These are phyloP conservation scores for Skeletonema menzelii DNA, from an alignment of 108 stramenopile genomes.

Conservation along the genomic window DNA sequence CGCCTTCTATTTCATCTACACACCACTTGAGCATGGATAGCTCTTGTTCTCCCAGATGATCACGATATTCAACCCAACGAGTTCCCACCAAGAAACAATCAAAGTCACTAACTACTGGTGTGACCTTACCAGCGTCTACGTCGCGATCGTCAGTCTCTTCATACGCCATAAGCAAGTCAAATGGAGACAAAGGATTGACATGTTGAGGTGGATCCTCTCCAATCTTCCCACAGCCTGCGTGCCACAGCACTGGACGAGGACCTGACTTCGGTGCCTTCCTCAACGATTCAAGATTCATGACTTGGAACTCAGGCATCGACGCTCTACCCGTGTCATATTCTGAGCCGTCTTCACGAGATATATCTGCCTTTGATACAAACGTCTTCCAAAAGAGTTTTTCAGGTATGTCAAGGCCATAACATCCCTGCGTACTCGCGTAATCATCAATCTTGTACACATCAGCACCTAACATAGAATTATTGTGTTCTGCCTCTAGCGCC, in stretches of 20 bases:
- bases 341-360: too few species aligned
- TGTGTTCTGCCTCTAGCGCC: too few species aligned
- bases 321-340: too few species aligned
- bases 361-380: too few species aligned
- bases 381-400: too few species aligned
- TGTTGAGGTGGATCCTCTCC: not conserved
- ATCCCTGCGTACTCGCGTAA: too few species aligned
- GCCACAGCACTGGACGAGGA: not conserved
- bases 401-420: too few species aligned
- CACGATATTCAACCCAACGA: not conserved
- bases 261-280: not conserved
- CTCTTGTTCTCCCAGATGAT: not conserved
- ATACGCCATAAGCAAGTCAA: slow-evolving; percentile 11
- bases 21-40: not conserved
- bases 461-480: too few species aligned
- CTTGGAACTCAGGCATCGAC: too few species aligned
- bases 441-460: too few species aligned
- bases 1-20: not conserved
- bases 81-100: slow-evolving; percentile 18
- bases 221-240: not conserved
- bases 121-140: not conserved
- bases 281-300: not conserved
- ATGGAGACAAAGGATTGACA: not conserved
- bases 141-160: not conserved
- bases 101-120: slow-evolving; percentile 11